These are phyloP conservation scores for Brettanomyces anomalus DNA, from an alignment of 805 yeast genomes.

Conservation along the genomic window DNA sequence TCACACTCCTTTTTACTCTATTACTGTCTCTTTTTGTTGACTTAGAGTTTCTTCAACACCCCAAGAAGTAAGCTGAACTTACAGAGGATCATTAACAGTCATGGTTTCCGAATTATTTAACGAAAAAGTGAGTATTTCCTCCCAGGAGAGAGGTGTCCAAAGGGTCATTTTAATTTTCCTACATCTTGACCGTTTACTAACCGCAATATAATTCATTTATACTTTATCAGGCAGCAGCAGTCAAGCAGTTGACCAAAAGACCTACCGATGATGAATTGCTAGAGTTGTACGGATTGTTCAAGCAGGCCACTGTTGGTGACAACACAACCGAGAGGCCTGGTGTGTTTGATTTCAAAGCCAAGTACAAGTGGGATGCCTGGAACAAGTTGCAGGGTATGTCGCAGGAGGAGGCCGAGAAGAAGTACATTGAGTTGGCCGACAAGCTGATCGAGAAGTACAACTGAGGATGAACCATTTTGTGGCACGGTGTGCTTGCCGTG, in stretches of 20 bases:
- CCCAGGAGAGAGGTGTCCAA: too few species aligned
- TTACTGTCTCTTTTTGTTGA: too few species aligned
- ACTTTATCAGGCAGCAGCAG: constrained; percentile 59
- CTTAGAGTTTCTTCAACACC: too few species aligned
- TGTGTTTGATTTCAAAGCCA: constrained; percentile 84
- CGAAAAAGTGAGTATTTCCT: constrained; percentile 22
- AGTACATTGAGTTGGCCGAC: constrained; percentile 64
- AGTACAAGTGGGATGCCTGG: constrained; percentile 98
- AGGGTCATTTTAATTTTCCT: too few species aligned
- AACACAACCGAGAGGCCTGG: constrained; percentile 84
- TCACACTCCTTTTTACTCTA: too few species aligned
- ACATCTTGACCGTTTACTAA: constrained; percentile 2
- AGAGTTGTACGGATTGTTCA: constrained; percentile 82
- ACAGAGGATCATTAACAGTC: not conserved
- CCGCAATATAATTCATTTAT: not conserved
- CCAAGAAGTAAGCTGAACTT: too few species aligned
- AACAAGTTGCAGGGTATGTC: constrained; percentile 74
- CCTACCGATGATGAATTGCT: constrained; percentile 85
- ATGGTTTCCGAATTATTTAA: constrained; percentile 31
- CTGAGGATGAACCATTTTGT: not conserved
- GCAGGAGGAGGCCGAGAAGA: constrained; percentile 83
- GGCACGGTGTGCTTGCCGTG: too few species aligned
- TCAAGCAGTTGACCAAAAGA: constrained; percentile 61
- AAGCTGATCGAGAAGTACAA: constrained; percentile 47
- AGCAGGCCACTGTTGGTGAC: constrained; percentile 97